phyloP scores from a whole-genome alignment of 805 yeast genomes.

The Jamesozyma spencerorum region DNA sequence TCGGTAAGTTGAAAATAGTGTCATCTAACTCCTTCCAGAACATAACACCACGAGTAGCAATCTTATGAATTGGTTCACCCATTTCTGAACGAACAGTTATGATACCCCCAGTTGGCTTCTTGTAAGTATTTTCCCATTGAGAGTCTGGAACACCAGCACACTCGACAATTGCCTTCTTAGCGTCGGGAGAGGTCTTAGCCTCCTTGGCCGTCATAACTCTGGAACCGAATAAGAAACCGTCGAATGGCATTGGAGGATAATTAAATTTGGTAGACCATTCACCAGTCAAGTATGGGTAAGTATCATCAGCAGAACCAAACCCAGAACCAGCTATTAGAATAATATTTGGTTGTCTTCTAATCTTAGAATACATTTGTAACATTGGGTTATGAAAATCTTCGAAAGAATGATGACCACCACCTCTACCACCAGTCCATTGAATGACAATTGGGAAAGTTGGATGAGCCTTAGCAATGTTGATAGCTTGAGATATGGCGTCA shows the following conservation, averaged over 20 bases:
- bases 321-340: constrained; percentile 96
- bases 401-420: constrained; percentile 99
- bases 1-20: constrained; percentile 84
- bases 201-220: constrained; percentile 97
- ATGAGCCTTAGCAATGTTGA: constrained; percentile 88
- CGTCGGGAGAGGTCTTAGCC: constrained; percentile 87
- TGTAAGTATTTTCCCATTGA: constrained; percentile 91
- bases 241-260: constrained; percentile 98
- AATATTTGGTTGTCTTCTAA: constrained; percentile 85
- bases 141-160: constrained; percentile 85
- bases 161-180: constrained; percentile 82
- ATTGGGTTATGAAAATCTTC: constrained; percentile 99
- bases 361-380: constrained; percentile 88
- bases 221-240: constrained; percentile 92
- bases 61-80: constrained; percentile 99
- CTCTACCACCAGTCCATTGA: constrained; percentile 99
- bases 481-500: constrained; percentile 80
- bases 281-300: constrained; percentile 97
- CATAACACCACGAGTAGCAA: constrained; percentile 95
- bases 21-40: constrained; percentile 97
- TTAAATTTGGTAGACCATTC: constrained; percentile 81
- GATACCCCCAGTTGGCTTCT: constrained; percentile 94
- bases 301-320: constrained; percentile 92
- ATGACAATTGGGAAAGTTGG: constrained; percentile 93
- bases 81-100: constrained; percentile 94